Conservation (phyloP, 2,329 filamentous ascomycete genomes). For the Teratosphaeria nubilosa region DNA sequence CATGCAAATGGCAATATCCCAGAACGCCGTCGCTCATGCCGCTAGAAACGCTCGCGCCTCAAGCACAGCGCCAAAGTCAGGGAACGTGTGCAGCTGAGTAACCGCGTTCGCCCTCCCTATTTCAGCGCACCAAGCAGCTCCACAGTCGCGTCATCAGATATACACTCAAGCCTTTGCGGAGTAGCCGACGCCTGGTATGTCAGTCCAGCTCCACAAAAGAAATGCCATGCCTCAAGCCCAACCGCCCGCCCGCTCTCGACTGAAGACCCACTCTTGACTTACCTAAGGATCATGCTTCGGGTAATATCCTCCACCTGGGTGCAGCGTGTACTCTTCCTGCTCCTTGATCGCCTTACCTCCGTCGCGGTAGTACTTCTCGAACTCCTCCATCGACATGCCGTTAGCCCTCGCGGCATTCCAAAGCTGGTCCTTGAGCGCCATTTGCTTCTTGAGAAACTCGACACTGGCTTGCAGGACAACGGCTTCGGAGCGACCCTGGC, state of each 20-base stretch:
- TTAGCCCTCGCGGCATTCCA: slow-evolving; percentile 25
- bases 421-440: slow-evolving; percentile 18
- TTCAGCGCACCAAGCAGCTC: neutral
- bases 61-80: neutral
- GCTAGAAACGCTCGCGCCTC: neutral
- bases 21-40: neutral
- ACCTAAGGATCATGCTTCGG: neutral
- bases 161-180: neutral
- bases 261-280: neutral
- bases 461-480: slow-evolving; percentile 58
- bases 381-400: slow-evolving; percentile 13
- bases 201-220: neutral
- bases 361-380: slow-evolving; percentile 12
- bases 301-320: neutral
- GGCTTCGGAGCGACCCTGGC: slow-evolving; percentile 75
- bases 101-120: neutral
- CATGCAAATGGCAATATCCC: neutral
- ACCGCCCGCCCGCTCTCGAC: neutral
- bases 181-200: neutral
- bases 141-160: neutral
- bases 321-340: neutral
- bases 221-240: neutral
- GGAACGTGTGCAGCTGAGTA: neutral
- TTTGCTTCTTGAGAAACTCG: slow-evolving; percentile 29
- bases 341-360: slow-evolving; percentile 1